A percentile compares a stretch with the other conserved stretches of the same genome.
These are phyloP conservation scores for Suhomyces ambrosiae DNA, from an alignment of 1,139 yeast species.

Conservation along the genomic window DNA sequence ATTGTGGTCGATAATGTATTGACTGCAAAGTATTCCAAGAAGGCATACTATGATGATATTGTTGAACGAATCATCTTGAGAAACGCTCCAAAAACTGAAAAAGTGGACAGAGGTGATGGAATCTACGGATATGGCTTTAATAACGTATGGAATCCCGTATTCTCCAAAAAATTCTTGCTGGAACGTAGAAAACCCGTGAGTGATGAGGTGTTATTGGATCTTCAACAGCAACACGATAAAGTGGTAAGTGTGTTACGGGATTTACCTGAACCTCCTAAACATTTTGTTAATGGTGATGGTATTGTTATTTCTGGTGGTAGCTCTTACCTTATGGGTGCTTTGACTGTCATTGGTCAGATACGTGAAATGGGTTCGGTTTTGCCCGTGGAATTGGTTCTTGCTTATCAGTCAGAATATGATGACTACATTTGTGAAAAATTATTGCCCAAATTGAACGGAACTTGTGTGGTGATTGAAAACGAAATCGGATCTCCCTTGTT, in stretches of 20 bases:
- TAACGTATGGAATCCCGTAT: conserved; percentile 13
- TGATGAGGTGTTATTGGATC: conserved; percentile 22
- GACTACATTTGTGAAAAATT: conserved; percentile 20
- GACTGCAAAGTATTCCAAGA: conserved; percentile 11
- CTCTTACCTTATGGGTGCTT: conserved; percentile 22
- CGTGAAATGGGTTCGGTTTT: conserved; percentile 22
- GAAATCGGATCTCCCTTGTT: conserved; percentile 32
- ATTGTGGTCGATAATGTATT: conserved; percentile 14
- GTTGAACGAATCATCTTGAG: conserved; percentile 14
- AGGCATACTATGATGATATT: conserved; percentile 14
- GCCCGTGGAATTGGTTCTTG: conserved; percentile 22
- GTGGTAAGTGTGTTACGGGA: conserved; percentile 16
- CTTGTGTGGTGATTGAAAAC: conserved; percentile 36
- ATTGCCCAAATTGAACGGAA: conserved; percentile 22
- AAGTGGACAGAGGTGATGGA: conserved; percentile 10
- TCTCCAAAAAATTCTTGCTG: conserved; percentile 13
- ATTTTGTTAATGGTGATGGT: conserved; percentile 18
- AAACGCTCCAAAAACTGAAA: conserved; percentile 13
- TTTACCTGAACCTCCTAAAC: conserved; percentile 17
- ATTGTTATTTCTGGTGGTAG: conserved; percentile 24
- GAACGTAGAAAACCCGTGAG: conserved; percentile 15
- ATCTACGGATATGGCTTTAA: conserved; percentile 15
- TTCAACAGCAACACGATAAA: conserved; percentile 15
- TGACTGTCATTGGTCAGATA: conserved; percentile 22
- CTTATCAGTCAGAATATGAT: conserved; percentile 22